Conservation (phyloP, 2,329 filamentous ascomycete genomes). For the Tolypocladium pustulatum region DNA sequence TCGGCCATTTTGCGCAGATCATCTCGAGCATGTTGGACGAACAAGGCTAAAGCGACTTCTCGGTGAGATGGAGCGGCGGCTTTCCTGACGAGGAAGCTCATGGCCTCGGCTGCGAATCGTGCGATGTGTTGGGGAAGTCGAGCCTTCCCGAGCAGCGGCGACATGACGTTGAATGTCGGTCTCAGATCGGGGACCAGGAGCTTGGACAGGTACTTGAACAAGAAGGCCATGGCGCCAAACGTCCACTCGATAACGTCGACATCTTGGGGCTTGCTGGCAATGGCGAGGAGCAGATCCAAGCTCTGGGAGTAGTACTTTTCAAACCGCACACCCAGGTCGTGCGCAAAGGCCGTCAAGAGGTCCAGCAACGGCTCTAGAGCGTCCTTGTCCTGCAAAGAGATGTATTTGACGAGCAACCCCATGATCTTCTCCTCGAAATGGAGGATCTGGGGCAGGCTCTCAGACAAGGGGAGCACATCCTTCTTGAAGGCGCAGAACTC, state of each 20-base stretch:
- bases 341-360: constrained; percentile 87
- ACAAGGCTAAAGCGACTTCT: constrained; percentile 57
- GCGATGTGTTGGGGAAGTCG: constrained; percentile 79
- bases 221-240: constrained; percentile 84
- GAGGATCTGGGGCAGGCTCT: constrained; percentile 84
- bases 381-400: constrained; percentile 66
- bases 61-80: constrained; percentile 68
- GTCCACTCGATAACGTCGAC: constrained; percentile 96
- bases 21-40: constrained; percentile 62
- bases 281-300: constrained; percentile 62
- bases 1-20: constrained; percentile 49
- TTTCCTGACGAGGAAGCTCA: constrained; percentile 90
- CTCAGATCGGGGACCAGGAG: constrained; percentile 76
- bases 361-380: constrained; percentile 79
- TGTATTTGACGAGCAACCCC: constrained; percentile 62
- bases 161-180: constrained; percentile 74
- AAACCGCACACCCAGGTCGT: constrained; percentile 78
- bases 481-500: constrained; percentile 69
- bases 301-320: constrained; percentile 76
- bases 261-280: constrained; percentile 68
- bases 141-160: constrained; percentile 72
- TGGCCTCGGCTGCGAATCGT: constrained; percentile 84
- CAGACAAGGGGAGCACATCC: constrained; percentile 66
- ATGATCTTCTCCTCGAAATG: constrained; percentile 85
- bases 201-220: constrained; percentile 93